Percentiles rank a stretch among this genome's conserved stretches.
phyloP scores from a whole-genome alignment of 2,329 filamentous ascomycete species.

The Penicillium occitanis region DNA sequence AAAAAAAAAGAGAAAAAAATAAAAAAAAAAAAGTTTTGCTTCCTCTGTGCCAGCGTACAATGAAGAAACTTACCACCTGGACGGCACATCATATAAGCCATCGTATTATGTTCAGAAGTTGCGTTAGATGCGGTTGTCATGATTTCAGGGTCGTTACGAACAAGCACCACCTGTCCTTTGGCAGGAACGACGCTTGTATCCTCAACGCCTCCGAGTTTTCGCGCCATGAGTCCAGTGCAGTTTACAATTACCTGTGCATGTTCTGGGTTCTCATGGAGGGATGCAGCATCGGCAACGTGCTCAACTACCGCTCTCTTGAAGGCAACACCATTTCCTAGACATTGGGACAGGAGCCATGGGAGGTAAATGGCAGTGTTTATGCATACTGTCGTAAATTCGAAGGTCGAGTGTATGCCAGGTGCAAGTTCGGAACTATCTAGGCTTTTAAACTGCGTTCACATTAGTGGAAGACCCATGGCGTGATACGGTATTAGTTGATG shows the following conservation, averaged over 20 bases:
- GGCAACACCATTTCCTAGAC: conserved; percentile 68
- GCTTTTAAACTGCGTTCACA: no score
- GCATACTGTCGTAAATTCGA: conserved; percentile 78
- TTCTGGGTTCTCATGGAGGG: conserved; percentile 52
- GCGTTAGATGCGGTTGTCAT: conserved; percentile 68
- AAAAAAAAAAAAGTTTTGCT: neutral
- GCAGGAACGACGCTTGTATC: conserved; percentile 72
- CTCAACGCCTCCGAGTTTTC: conserved; percentile 75
- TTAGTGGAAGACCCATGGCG: no score
- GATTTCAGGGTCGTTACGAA: conserved; percentile 70
- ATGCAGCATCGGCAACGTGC: conserved; percentile 70
- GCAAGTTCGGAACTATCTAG: no score
- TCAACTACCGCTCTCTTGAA: conserved; percentile 62
- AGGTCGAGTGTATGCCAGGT: conserved; percentile 59
- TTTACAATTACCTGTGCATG: conserved; percentile 73
- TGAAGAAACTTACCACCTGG: conserved; percentile 44
- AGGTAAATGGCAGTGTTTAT: conserved; percentile 90
- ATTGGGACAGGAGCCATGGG: conserved; percentile 79
- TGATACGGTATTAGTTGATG: no score
- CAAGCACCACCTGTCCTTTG: conserved; percentile 79
- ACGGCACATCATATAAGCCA: conserved; percentile 78
- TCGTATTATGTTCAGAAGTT: conserved; percentile 71
- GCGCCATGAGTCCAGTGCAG: conserved; percentile 75
- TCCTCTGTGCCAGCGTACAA: neutral
- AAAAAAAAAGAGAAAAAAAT: no score